phyloP scores from a whole-genome alignment of 2,329 filamentous ascomycete genomes.

The Xylaria sp. region DNA sequence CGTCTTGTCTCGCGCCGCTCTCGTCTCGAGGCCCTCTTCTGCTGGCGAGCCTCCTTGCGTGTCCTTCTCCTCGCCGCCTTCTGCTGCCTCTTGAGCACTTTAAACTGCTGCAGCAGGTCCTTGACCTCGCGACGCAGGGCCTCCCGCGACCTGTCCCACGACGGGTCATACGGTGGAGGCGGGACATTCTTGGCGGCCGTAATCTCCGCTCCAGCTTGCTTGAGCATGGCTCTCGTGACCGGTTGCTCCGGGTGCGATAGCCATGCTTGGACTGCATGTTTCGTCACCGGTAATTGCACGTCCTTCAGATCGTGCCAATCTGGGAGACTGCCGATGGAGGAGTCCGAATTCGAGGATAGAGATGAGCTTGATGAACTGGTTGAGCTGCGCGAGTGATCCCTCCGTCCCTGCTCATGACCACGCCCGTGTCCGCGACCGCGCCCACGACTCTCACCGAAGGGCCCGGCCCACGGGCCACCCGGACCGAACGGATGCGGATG shows the following conservation, averaged over 20 bases:
- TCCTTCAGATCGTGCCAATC: conserved; percentile 62
- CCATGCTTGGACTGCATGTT: conserved; percentile 59
- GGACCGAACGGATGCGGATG: conserved; percentile 15
- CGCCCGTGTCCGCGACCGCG: conserved; percentile 25
- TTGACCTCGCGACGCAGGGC: conserved; percentile 47
- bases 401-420: conserved; percentile 1
- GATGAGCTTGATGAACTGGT: conserved; percentile 47
- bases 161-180: conserved; percentile 23
- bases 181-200: conserved; percentile 50
- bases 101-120: conserved; percentile 57
- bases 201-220: conserved; percentile 56
- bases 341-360: conserved; percentile 51
- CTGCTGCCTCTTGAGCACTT: conserved; percentile 55
- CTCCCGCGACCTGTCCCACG: conserved; percentile 23
- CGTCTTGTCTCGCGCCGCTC: conserved; percentile 42
- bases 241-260: conserved; percentile 60
- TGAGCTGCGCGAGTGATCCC: conserved; percentile 31
- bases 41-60: conserved; percentile 50
- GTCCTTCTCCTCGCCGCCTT: conserved; percentile 49
- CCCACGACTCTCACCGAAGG: conserved; percentile 22
- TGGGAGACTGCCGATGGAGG: conserved; percentile 64
- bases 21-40: conserved; percentile 42
- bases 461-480: conserved; percentile 16
- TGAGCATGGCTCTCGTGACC: conserved; percentile 58
- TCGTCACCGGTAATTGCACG: conserved; percentile 59